Evolutionary conservation across 345 rosid species (phyloP).

Genomic region (Eutrema yunnanense): DNA sequence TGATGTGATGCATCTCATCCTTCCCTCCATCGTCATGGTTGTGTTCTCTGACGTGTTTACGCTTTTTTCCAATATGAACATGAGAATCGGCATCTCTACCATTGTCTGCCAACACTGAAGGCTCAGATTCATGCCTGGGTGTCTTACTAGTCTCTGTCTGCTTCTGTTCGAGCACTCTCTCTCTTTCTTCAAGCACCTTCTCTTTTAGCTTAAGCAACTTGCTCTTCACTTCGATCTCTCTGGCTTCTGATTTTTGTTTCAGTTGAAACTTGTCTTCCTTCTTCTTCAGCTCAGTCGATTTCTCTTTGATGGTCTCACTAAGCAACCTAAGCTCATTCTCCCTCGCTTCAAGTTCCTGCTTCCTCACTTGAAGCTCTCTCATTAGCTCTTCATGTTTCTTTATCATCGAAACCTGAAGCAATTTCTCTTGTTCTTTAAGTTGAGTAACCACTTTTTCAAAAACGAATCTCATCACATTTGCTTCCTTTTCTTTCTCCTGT

Average conservation of each 20-base stretch:
- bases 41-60: background rate
- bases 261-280: background rate
- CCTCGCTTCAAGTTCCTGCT: conserved; percentile 6
- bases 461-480: background rate
- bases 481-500: background rate
- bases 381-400: background rate
- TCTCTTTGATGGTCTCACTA: background rate
- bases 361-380: background rate
- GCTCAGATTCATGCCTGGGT: background rate
- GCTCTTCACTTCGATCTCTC: background rate
- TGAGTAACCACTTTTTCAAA: background rate
- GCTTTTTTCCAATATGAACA: background rate
- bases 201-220: background rate
- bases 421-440: background rate
- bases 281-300: background rate
- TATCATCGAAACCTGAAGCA: background rate
- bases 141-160: background rate
- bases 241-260: background rate
- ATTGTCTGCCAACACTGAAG: background rate
- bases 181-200: background rate
- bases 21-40: background rate
- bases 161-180: background rate
- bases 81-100: background rate
- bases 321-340: background rate
- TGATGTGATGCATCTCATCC: conserved; percentile 27